Base-by-base conservation (phyloP, 148 eudicot genomes). In the Rhododendron ferrugineum region DNA sequence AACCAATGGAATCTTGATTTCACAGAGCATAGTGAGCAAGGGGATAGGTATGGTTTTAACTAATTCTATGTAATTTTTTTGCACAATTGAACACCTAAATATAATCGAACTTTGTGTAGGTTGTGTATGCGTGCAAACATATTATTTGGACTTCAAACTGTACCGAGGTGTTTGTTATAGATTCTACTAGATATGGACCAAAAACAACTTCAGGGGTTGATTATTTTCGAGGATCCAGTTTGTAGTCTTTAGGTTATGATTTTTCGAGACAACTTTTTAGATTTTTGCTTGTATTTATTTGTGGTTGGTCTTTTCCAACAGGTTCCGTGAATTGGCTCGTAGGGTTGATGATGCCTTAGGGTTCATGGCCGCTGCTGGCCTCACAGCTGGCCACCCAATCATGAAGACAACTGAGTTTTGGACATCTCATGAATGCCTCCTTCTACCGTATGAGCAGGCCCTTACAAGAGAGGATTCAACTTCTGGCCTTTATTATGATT, bases 371-470 rank as follows among this genome's bases (percentile, higher is more conserved):
- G 95, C 95, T 49, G 93, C 94, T 86, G 97, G 97, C 83, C 90
- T 94, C 56, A 88, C 94, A 15, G 89, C 85, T 81, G 90, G 89
- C 83, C 95, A 93, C 84, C 94, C 95, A 60, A 66, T 91, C 50
- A 94, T 93, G 97, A 90, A 88, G 56, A 90, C 93, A 78, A 92
- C 95, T 16, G 94, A 92, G 85, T 94, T 94, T 56, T 94, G 93
- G 93, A 94, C 97, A 11, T 94, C 97, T 34, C 95, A 94, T 66
- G 97, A 94, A 87, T 94, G 97, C 85, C 88, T 94, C 82, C 93
- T 94, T 44, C 89, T 94, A 85, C 95, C 97, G 77, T 94, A 92
- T 83, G 97, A 94, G 85, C 94, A 93, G 88, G 95, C 95, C 84
- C 92, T 94, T 52, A 94, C 97, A 0, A 90, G 97, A 87, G 90